Base-by-base conservation (phyloP, 2,329 filamentous ascomycete genomes). In the Colletotrichum spaethianum region DNA sequence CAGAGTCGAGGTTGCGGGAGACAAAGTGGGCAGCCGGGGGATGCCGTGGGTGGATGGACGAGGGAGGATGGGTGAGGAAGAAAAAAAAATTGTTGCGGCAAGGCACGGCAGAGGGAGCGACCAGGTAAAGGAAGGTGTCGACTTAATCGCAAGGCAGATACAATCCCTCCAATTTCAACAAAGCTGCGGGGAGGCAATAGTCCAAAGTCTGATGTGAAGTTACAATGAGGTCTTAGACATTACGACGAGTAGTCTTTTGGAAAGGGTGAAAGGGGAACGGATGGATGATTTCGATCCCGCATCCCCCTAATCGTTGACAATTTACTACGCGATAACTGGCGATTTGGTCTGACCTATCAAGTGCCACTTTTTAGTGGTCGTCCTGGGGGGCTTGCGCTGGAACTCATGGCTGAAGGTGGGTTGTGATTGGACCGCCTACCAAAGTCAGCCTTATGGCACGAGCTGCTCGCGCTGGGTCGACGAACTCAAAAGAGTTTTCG, bases 1-100 rank as follows among this genome's bases (percentile, higher is more conserved):
- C 40, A 31, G 31, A 42, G 38, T 61, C 55, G 56, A 60, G 56
- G 31, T 60, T 67, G 55, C 40, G 44, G 56, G 42, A 52, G 42
- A 20, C 26, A 28, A 44, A 31, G 42, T 64, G 61, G 52, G 67
- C 50, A 46, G 40, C 53, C 44, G 44, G 50, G 53, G 53, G 52
- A 26, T 44, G 8, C 59, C 42, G 44, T 50, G 44, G 31, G 59
- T 50, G 44, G 56, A 26, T 18, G 44, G 28, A 40, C 36, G n/a
- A 46, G 28, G 33, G 28, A 48, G 56, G 44, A 42, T 28, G 46
- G 48, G 38, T 28, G 48, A 59, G 23, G 44, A 44, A 60, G 57
- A 44, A 62, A 57, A 71, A 70, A 67, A 68, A 53, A 62, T 64
- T 42, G 66, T 57, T 63, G 63, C 68, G 64, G 64, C 31, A 52